Evolutionary conservation across 169 alveolate genomes (phyloP), one percentile per base, ranked within the genome.

Genomic region (Theileria parva): DNA sequence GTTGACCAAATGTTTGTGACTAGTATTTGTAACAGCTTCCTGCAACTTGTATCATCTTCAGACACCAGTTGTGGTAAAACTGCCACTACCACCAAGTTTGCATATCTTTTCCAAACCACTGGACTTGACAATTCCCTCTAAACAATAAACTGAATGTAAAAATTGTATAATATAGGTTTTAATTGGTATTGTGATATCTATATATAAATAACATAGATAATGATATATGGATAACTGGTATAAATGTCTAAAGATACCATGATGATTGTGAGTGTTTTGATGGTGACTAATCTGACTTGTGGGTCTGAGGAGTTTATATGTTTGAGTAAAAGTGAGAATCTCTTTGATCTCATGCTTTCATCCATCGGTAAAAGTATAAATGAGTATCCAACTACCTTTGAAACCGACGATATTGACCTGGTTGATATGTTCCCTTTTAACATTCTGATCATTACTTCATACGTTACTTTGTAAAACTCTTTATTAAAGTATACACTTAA

Each of bases 91-190:
- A 81, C 72, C 88, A 81, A 64, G 23, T 59, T 72, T n/a, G 81
- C 71, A 48, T 81, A 75, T 23, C 84, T 65, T 59, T 76, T 81
- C 88, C 88, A 81, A 2, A 64, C 30, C 13, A 71, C 84, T 57
- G 69, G 68, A 71, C 57, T 55, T 39, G 85, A 19, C 44, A 81
- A 17, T 15, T 71, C 85, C 70, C 61, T 64, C 69, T 65, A 30
- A 21, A 80, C 34, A 21, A 64, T 74, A 8, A 48, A 75, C 6
- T 64, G 39, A 17, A 57, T 48, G 67, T 68, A 65, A 4, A 79
- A 11, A 30, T 15, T 12, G 57, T 48, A 12, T 9, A 12, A 15
- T 48, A 12, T 15, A 48, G 57, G 15, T 64, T n/a, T n/a, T n/a
- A n/a, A n/a, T n/a, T n/a, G n/a, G n/a, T n/a, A n/a, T n/a, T n/a